Conservation (phyloP, 2,329 filamentous ascomycete genomes). For the Talaromyces sp. region DNA sequence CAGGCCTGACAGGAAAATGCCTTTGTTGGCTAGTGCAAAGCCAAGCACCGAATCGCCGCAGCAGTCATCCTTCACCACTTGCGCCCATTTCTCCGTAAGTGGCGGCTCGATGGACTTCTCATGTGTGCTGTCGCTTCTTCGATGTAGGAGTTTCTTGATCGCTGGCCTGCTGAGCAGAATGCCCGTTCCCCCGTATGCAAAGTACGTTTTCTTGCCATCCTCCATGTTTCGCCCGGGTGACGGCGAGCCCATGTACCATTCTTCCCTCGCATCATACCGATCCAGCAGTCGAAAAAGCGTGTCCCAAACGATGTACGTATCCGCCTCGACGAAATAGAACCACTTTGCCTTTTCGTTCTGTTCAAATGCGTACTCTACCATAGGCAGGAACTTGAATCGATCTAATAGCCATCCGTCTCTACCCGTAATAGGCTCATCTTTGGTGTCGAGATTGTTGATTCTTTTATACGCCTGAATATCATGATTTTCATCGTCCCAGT, state of each 20-base stretch:
- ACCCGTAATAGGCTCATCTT: slow-evolving; percentile 30
- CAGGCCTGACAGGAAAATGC: slow-evolving; percentile 41
- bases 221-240: slow-evolving; percentile 41
- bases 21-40: slow-evolving; percentile 40
- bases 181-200: slow-evolving; percentile 49
- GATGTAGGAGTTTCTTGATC: slow-evolving; percentile 41
- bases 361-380: slow-evolving; percentile 45
- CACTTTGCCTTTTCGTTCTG: slow-evolving; percentile 46
- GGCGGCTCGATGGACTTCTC: slow-evolving; percentile 37
- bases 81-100: slow-evolving; percentile 36
- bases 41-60: slow-evolving; percentile 50
- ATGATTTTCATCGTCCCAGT: slow-evolving; percentile 20
- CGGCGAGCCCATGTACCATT: slow-evolving; percentile 50
- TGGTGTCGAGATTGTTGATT: slow-evolving; percentile 12
- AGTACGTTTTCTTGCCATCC: slow-evolving; percentile 30
- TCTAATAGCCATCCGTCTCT: slow-evolving; percentile 46
- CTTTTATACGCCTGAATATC: slow-evolving; percentile 37
- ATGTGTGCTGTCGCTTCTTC: slow-evolving; percentile 24
- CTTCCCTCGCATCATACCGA: slow-evolving; percentile 42
- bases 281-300: slow-evolving; percentile 50
- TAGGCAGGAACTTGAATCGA: slow-evolving; percentile 55
- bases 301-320: slow-evolving; percentile 52
- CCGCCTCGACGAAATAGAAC: slow-evolving; percentile 56
- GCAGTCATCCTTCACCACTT: slow-evolving; percentile 42
- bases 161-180: slow-evolving; percentile 48